Conservation (phyloP, 257 asterid genomes). For the Fraxinus quadrangulata region DNA sequence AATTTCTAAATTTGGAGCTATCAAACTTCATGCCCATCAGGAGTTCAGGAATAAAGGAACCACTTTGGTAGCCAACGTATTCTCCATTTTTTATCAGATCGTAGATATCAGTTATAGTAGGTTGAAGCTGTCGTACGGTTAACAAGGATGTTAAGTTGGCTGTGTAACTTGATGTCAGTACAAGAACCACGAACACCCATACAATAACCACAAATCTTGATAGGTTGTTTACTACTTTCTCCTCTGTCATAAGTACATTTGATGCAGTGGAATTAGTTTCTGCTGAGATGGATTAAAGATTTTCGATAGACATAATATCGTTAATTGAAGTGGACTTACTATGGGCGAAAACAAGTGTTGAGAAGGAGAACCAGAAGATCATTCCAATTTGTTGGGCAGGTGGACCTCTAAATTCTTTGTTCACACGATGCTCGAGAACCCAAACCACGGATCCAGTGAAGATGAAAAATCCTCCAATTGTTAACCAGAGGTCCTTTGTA, state of each 20-base stretch:
- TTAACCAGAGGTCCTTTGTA: constrained; percentile 43
- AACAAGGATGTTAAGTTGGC: constrained; percentile 63
- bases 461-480: constrained; percentile 45
- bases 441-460: constrained; percentile 53
- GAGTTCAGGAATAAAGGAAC: constrained; percentile 37
- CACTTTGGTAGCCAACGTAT: constrained; percentile 45
- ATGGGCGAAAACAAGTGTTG: constrained; percentile 58
- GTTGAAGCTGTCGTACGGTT: constrained; percentile 54
- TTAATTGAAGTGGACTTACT: constrained; percentile 39
- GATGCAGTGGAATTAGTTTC: not conserved
- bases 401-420: constrained; percentile 49
- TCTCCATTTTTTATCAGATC: constrained; percentile 41
- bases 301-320: not conserved
- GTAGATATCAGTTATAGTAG: constrained; percentile 35
- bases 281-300: constrained; percentile 1
- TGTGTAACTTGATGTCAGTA: constrained; percentile 57
- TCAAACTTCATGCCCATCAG: constrained; percentile 33
- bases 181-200: constrained; percentile 59
- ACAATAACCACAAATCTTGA: constrained; percentile 53
- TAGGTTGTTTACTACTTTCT: constrained; percentile 52
- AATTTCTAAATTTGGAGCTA: constrained; percentile 33
- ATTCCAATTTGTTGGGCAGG: constrained; percentile 50
- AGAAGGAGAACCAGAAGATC: constrained; percentile 57
- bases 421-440: constrained; percentile 54
- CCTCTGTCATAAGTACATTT: constrained; percentile 39